phyloP scores from a whole-genome alignment of 768 basidiomycete genomes.

The Boletellus emodensis region DNA sequence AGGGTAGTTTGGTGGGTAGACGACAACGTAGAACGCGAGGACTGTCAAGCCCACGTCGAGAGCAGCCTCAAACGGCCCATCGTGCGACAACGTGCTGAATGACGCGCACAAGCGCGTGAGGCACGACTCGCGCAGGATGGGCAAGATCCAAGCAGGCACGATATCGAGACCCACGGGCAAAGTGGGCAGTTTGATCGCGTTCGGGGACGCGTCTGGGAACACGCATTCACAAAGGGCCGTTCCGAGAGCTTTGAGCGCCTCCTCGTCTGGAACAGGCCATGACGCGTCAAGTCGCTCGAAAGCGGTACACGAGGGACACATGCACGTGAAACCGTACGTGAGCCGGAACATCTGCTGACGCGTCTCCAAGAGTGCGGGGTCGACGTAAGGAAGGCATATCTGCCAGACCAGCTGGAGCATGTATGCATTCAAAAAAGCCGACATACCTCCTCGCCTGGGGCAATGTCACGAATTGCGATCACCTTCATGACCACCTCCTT shows the following conservation, averaged over 20 bases:
- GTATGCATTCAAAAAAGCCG: background rate
- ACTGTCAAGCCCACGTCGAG: conserved; percentile 52
- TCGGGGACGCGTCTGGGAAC: conserved; percentile 27
- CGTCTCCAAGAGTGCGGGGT: conserved; percentile 65
- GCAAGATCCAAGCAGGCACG: conserved; percentile 40
- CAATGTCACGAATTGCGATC: conserved; percentile 56
- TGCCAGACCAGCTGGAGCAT: conserved; percentile 24
- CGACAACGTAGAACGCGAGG: conserved; percentile 59
- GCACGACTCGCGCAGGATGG: conserved; percentile 54
- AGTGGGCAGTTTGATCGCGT: conserved; percentile 21
- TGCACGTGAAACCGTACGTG: conserved; percentile 68
- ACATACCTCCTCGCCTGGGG: conserved; percentile 59
- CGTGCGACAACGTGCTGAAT: conserved; percentile 71
- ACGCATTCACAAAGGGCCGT: conserved; percentile 40
- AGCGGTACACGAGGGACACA: conserved; percentile 53
- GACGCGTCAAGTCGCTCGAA: conserved; percentile 37
- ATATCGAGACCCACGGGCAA: conserved; percentile 23
- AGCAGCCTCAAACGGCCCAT: conserved; percentile 52
- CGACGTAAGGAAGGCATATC: conserved; percentile 75
- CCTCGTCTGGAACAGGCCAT: conserved; percentile 34
- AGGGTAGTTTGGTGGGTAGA: conserved; percentile 79
- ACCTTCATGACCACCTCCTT: conserved; percentile 55
- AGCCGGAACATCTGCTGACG: conserved; percentile 54
- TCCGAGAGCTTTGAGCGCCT: conserved; percentile 12
- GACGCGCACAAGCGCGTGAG: conserved; percentile 53